Base-by-base conservation (phyloP, 352 stramenopile species). In the Aphanomyces euteiches region DNA sequence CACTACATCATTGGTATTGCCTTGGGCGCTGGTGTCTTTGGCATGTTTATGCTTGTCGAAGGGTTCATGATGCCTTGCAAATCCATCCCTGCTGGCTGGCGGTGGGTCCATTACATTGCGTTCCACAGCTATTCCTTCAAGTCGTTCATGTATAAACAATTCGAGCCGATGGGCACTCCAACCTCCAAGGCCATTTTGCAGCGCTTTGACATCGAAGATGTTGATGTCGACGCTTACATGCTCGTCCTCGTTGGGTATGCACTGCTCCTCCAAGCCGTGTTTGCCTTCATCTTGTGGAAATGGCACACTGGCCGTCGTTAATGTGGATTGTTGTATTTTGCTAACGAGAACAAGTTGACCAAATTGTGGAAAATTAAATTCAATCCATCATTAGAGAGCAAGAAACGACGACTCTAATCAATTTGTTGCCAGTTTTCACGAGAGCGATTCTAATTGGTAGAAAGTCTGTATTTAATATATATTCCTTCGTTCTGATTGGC, bases 111-210 rank as follows among this genome's bases (percentile, higher is more conserved):
- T 68, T 86, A 87, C 73, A 40, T 87, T 57, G 75, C 77, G 15
- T 87, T 89, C 74, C 81, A 86, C 73, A 78, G 78, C 47, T 89
- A 87, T 64, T 76, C 73, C 36, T 87, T 89, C 71, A 47, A 79
- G 58, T 73, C 74, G 37, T 82, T 89, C 58, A 74, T 89, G 72
- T 79, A 77, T 66, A 75, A 85, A 48, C 70, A 89, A 37, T 88
- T 83, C 73, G 45, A 56, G 21, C 45, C 73, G 34, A 60, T 74
- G 17, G 50, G 39, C 15, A 67, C 69, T 1, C 13, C 38, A 21
- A 19, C 7, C 0, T 64, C 75, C 0, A 37, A 17, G 13, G 66
- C 38, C 28, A 78, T 80, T 19, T 69, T 80, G 13, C n/a, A 68
- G 40, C 69, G 70, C 3, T 69, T 75, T 6, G 61, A 67, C 47